Conservation (phyloP, 306 rosid species). For the Macrotyloma uniflorum region DNA sequence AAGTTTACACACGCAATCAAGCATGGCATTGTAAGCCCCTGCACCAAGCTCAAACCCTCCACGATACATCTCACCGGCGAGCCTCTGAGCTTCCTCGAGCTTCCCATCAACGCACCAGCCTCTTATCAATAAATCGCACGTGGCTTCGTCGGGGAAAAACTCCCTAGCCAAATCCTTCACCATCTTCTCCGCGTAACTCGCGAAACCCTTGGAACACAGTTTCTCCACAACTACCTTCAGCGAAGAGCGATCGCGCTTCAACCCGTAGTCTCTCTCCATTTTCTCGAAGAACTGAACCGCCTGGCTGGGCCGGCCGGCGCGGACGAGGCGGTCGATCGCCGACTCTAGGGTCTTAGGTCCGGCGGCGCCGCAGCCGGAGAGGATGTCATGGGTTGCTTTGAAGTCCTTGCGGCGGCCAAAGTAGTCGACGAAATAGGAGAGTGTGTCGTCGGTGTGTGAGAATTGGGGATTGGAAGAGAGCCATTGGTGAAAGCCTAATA, state of each 20-base stretch:
- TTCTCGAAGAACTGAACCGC: constrained; percentile 67
- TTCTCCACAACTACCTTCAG: constrained; percentile 63
- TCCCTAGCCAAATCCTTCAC: constrained; percentile 69
- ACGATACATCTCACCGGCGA: constrained; percentile 79
- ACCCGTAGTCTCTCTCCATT: constrained; percentile 79
- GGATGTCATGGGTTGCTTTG: constrained; percentile 66
- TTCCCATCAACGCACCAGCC: constrained; percentile 80
- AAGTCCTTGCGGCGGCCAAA: constrained; percentile 83
- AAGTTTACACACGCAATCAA: constrained; percentile 73
- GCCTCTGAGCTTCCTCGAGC: constrained; percentile 70
- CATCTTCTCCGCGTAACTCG: constrained; percentile 74
- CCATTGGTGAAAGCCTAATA: constrained; percentile 67
- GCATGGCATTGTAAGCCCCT: constrained; percentile 68
- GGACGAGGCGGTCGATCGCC: constrained; percentile 63
- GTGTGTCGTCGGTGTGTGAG: constrained; percentile 61
- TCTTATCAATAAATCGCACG: constrained; percentile 63
- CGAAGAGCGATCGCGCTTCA: constrained; percentile 59
- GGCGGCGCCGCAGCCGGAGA: constrained; percentile 29
- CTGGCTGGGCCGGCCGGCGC: constrained; percentile 62
- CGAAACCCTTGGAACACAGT: constrained; percentile 70
- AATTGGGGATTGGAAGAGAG: constrained; percentile 59
- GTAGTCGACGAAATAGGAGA: constrained; percentile 65
- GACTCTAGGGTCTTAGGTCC: constrained; percentile 63
- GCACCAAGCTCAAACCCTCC: constrained; percentile 82
- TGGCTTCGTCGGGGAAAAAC: constrained; percentile 65